Base-by-base conservation (phyloP, 2,329 filamentous ascomycete genomes). In the Diaporthe ilicicola region DNA sequence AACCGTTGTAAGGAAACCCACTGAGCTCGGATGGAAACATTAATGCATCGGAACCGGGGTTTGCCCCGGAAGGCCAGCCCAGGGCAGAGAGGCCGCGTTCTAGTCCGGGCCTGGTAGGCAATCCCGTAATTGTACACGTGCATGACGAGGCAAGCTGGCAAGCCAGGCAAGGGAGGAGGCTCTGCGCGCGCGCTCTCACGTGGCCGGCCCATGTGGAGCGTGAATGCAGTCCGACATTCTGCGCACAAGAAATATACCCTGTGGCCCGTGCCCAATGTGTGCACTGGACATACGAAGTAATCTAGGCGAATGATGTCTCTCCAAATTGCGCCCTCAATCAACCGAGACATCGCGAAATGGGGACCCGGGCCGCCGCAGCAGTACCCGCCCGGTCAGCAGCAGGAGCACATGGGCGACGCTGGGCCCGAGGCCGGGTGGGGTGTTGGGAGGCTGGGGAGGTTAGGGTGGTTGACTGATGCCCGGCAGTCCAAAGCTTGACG, bases 301-400 rank as follows among this genome's bases (percentile, higher is more conserved):
- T n/a, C 59, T 29, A 19, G 59, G 59, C 59, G 59, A 39, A 4
- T 64, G 59, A 24, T 44, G 55, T 15, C 37, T 59, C 37, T 42
- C 59, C 59, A 64, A 64, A 64, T 64, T 64, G 59, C 44, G 44
- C 29, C 59, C 59, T 50, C 44, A 64, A 64, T 64, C 59, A 64
- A 64, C 59, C 59, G 59, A 64, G 59, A 64, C 59, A 64, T 64
- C 42, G 59, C 59, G 59, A 64, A 12, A 64, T 64, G 59, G 59
- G 44, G 19, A 32, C 44, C 59, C 59, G 44, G 44, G 44, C 59
- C 59, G 59, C 46, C 37, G 44, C 44, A 64, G 44, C 29, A 15
- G 29, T 50, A 37, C 42, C 51, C 59, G 42, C 50, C 59, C 59
- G 59, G 27, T 62, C 22, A 48, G 19, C 17, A 48, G 42, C 56